Percentiles rank a stretch among this genome's conserved stretches.
These are phyloP conservation scores for Agastache rugosa DNA, from an alignment of 257 asterid genomes.

Conservation along the genomic window DNA sequence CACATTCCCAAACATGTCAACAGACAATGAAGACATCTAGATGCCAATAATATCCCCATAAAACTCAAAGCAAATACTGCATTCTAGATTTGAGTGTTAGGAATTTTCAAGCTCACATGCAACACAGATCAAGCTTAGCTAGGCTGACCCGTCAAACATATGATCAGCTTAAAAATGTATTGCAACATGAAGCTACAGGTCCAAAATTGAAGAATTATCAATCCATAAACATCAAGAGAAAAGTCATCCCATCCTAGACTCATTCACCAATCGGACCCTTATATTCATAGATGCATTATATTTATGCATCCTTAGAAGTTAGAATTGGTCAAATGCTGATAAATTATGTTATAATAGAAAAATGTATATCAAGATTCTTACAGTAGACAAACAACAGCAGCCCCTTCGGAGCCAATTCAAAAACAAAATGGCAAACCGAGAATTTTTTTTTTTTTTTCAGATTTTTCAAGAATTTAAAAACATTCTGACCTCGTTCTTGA, in stretches of 20 bases:
- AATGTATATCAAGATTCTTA: background rate
- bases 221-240: background rate
- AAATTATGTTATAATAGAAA: background rate
- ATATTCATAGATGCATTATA: background rate
- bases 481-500: slow-evolving; percentile 49
- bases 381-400: background rate
- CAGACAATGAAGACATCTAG: background rate
- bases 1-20: background rate
- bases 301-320: background rate
- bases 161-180: slow-evolving; percentile 1
- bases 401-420: background rate
- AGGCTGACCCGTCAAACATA: background rate
- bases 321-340: slow-evolving; percentile 5
- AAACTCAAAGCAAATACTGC: background rate
- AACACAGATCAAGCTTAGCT: slow-evolving; percentile 6
- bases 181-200: slow-evolving; percentile 21
- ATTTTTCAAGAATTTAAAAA: slow-evolving; percentile 16
- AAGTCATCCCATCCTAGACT: background rate
- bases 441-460: background rate
- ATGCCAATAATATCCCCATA: background rate
- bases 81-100: slow-evolving; percentile 28
- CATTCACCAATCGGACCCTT: background rate
- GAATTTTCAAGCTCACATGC: slow-evolving; percentile 24
- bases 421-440: background rate
- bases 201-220: slow-evolving; percentile 6